Evolutionary conservation across 2,329 filamentous ascomycete species (phyloP).

Genomic region (Arthrobotrys iridis): DNA sequence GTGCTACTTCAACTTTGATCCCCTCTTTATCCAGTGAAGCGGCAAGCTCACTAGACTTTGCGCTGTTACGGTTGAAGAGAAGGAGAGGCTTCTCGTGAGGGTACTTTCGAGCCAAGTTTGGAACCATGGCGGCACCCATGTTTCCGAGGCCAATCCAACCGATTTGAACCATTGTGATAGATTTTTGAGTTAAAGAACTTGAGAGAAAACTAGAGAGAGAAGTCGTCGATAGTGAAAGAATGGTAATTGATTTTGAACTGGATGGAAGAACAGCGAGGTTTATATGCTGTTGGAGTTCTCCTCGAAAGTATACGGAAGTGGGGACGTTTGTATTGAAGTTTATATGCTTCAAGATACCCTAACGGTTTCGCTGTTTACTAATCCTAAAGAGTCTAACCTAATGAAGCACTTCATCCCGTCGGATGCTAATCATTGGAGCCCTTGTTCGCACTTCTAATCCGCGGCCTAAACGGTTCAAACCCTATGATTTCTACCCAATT

Average conservation of each 20-base stretch:
- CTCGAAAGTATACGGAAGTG: background rate
- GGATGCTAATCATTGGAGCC: background rate
- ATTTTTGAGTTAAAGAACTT: background rate
- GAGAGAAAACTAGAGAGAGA: background rate
- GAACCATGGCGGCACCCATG: conserved; percentile 84
- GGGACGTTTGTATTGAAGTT: conserved; percentile 9
- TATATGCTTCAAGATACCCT: conserved; percentile 6
- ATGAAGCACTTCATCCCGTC: background rate
- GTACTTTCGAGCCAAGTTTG: conserved; percentile 83
- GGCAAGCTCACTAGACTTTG: conserved; percentile 73
- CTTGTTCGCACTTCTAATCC: background rate
- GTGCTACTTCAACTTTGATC: conserved; percentile 60
- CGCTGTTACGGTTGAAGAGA: conserved; percentile 80
- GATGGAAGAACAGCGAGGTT: background rate
- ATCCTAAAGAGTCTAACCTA: background rate
- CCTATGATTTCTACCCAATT: background rate
- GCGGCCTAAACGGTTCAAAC: background rate
- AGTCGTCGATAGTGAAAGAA: background rate
- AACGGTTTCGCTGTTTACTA: conserved; percentile 15
- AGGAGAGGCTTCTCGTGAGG: conserved; percentile 76
- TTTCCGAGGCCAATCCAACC: conserved; percentile 87
- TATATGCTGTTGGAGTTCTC: conserved; percentile 3
- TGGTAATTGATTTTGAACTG: background rate
- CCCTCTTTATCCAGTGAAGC: conserved; percentile 61
- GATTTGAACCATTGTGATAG: conserved; percentile 64